Evolutionary conservation across 2,329 filamentous ascomycete genomes (phyloP), one percentile per base, ranked within the genome.

Genomic region (Scolecobasidium constrictum): DNA sequence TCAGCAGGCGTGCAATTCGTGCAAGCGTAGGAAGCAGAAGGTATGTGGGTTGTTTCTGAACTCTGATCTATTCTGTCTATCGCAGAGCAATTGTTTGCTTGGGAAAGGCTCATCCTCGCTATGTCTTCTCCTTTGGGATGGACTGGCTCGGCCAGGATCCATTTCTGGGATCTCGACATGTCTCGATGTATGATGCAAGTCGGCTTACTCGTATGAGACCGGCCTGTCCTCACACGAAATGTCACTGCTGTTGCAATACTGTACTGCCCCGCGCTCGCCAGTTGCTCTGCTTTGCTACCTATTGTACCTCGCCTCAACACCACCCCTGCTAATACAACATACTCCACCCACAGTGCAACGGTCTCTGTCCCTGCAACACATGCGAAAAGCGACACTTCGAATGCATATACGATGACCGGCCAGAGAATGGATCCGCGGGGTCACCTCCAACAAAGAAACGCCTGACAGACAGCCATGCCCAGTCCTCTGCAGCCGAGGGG

Each of bases 1-100:
- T 40, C 73, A 73, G 19, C 72, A 76, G 50, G 78, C 78, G 33
- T 82, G 78, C 56, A 73, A 78, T 49, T 73, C 66, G 48, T 82
- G 78, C 63, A 81, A 78, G 60, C 68, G 70, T 46, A 70, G 77
- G 48, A 82, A 82, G 57, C 77, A 81, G 61, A 82, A 81, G 67
- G 78, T 77, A 54, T 66, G 26, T 31, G 9, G 26, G 26, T n/a
- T 71, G 9, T n/a, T 31, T 31, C 26, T n/a, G 26, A 31, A 9
- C n/a, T 31, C n/a, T 31, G 26, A 31, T 31, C 9, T 31, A 7
- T 7, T 31, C 26, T 31, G 26, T 9, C 9, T 36, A 9, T 36
- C 7, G 7, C 16, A 11, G 7, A 7, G 34, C 7, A 13, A 17
- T 7, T 7, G 34, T 15, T 36, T 7, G 11, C 34, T 11, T 17